Base-by-base conservation (phyloP, 257 asterid species). In the Forsythia suspensa region DNA sequence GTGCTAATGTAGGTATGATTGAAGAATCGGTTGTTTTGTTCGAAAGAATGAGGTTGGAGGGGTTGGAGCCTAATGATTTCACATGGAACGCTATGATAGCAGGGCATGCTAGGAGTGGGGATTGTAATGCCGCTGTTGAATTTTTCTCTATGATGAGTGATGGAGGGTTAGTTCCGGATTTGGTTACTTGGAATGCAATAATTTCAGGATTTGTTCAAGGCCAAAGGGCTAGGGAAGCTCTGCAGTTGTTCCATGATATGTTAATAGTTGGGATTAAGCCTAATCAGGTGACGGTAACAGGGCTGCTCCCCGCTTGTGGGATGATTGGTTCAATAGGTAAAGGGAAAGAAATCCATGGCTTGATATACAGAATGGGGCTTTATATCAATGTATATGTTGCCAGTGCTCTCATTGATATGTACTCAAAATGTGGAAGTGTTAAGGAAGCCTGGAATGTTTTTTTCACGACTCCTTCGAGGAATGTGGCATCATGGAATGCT, bases 181-280 rank as follows among this genome's bases (percentile, higher is more conserved):
- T 87, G 82, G 89, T 86, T 76, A 86, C 92, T 4, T 92, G 92
- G 91, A 91, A 88, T 82, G 91, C 91, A 0, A 84, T 92, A 81
- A 87, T 92, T 36, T 90, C 94, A 2, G 97, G 91, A 24, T 85
- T 87, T 38, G 88, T 85, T 61, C 92, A 86, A 80, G 80, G 92
- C 77, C 83, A 74, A 65, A 73, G 84, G 81, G 80, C 80, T 41
- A 36, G 10, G 39, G 87, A 86, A 83, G 95, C 94, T 37, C 42
- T 90, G 52, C 75, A 75, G 13, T 68, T 84, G 79, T 84, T 90
- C 41, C 78, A 13, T 24, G 77, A 82, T 36, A 87, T 92, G 95
- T 75, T 90, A 76, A 20, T 61, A 77, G 83, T 83, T 4, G 86
- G 87, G 55, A 77, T 86, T 48, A 89, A 79, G 86, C 95, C 97